phyloP scores from a whole-genome alignment of 495 filamentous ascomycete species.

The Aspergillus mulundensis region DNA sequence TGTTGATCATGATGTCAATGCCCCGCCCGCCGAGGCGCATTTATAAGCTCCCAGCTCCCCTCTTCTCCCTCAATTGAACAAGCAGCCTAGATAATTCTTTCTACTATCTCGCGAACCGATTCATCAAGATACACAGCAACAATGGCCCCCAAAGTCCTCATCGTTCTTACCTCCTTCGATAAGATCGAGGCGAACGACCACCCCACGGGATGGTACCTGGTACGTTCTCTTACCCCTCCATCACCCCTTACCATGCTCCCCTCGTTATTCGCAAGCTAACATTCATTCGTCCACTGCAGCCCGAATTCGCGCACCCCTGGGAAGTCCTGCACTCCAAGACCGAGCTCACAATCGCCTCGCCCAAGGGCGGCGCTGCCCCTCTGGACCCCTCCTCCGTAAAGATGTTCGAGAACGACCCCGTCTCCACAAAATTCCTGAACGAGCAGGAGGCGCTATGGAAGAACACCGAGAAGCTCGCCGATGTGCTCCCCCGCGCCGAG shows the following conservation, averaged over 20 bases:
- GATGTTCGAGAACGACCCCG: constrained; percentile 51
- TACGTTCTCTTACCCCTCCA: constrained; percentile 14
- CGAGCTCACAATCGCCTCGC: constrained; percentile 60
- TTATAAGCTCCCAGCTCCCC: background rate
- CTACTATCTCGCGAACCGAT: background rate
- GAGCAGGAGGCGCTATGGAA: constrained; percentile 56
- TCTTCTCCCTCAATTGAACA: background rate
- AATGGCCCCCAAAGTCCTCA: constrained; percentile 54
- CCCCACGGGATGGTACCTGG: constrained; percentile 63
- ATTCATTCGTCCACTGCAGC: constrained; percentile 32
- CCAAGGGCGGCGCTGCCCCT: constrained; percentile 62
- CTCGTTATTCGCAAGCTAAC: background rate
- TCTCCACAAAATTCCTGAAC: constrained; percentile 49
- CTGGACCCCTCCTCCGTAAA: constrained; percentile 64
- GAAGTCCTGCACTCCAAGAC: constrained; percentile 52
- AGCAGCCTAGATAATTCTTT: background rate
- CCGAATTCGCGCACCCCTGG: constrained; percentile 70
- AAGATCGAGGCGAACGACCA: constrained; percentile 47
- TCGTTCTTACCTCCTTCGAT: constrained; percentile 60
- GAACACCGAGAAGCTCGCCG: constrained; percentile 51
- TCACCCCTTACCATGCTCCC: background rate
- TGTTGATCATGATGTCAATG: constrained; percentile 1
- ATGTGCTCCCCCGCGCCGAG: constrained; percentile 44
- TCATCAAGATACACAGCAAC: background rate
- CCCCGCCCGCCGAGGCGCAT: background rate